phyloP scores from a whole-genome alignment of 1,139 yeast species.

The Kluyveromyces sp. region DNA sequence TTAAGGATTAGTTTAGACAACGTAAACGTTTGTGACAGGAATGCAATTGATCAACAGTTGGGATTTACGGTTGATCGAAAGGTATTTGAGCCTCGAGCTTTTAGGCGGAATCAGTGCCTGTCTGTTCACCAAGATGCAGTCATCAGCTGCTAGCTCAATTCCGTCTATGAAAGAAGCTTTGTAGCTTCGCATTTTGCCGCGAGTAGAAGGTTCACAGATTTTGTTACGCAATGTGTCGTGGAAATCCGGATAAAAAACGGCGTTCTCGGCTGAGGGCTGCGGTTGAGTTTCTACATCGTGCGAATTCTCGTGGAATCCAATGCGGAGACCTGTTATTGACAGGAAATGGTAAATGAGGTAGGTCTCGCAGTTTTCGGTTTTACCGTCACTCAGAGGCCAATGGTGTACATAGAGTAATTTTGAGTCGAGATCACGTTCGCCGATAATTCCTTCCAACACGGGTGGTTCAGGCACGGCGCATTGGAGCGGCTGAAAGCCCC shows the following conservation, averaged over 20 bases:
- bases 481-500: slow-evolving; percentile 16
- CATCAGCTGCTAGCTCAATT: slow-evolving; percentile 12
- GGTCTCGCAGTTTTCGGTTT: no score
- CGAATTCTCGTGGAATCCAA: neutral
- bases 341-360: slow-evolving; percentile 7
- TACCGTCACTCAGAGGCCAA: neutral
- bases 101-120: slow-evolving; percentile 9
- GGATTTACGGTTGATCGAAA: slow-evolving; percentile 19
- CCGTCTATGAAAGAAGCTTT: slow-evolving; percentile 14
- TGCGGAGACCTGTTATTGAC: slow-evolving; percentile 9
- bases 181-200: neutral
- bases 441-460: slow-evolving; percentile 11
- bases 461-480: slow-evolving; percentile 8
- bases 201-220: neutral
- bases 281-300: neutral
- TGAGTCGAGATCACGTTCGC: slow-evolving; percentile 10
- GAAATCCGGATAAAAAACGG: neutral
- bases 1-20: neutral
- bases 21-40: slow-evolving; percentile 21
- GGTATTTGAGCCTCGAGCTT: slow-evolving; percentile 2
- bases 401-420: neutral
- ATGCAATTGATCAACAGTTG: slow-evolving; percentile 24
- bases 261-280: neutral
- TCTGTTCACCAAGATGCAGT: slow-evolving; percentile 12
- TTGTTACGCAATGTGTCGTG: neutral